Conservation (phyloP, 768 basidiomycete genomes). For the Lentinula lateritia region DNA sequence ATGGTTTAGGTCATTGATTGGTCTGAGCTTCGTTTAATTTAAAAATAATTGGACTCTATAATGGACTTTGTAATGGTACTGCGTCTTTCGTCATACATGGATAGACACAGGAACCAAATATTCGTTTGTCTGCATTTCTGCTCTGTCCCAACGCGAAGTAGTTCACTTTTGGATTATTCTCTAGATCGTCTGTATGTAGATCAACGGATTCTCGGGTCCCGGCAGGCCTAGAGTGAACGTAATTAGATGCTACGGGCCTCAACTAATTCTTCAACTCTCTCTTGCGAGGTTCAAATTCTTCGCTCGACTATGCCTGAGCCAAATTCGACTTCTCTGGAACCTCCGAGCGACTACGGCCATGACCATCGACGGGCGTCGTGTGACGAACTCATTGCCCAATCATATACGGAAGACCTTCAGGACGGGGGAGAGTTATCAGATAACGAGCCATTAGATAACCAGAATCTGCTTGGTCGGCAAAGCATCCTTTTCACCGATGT, state of each 20-base stretch:
- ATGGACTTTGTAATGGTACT: no score
- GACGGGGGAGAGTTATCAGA: slow-evolving; percentile 16
- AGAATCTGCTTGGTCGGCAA: slow-evolving; percentile 16
- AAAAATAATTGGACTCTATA: no score
- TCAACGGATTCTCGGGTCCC: background rate
- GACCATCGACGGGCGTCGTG: slow-evolving; percentile 23
- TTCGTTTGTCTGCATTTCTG: background rate
- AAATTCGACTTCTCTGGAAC: background rate
- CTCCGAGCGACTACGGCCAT: background rate
- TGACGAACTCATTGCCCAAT: slow-evolving; percentile 19
- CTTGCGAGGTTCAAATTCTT: background rate
- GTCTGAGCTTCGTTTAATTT: no score
- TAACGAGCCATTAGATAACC: slow-evolving; percentile 16
- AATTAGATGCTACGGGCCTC: background rate
- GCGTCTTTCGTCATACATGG: no score
- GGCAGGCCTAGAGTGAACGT: background rate
- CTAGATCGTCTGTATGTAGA: background rate
- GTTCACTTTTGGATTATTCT: background rate
- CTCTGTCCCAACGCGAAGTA: background rate
- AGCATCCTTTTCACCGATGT: background rate
- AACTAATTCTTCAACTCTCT: background rate
- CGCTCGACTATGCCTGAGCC: background rate
- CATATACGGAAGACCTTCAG: background rate
- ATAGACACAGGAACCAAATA: no score
- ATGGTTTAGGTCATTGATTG: slow-evolving; percentile 21